Evolutionary conservation across 352 stramenopile genomes (phyloP), one percentile per base, ranked within the genome.

Genomic region (Pythium sp.): DNA sequence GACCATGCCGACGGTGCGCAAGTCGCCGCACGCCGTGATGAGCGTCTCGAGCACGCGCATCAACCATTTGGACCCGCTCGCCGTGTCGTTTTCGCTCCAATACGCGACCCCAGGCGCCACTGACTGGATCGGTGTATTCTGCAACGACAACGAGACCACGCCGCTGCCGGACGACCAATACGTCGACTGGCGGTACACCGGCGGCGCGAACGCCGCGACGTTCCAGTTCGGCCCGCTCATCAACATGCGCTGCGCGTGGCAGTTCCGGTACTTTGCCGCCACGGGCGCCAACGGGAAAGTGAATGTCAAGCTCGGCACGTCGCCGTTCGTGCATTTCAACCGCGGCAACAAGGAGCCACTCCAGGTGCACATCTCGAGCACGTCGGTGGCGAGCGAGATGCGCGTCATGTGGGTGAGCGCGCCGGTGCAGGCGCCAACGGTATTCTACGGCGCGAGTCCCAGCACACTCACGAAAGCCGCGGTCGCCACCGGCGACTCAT

Each of bases 351-450:
- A 72, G 49, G 69, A 90, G 70, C 79, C 81, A 11, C 18, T 54
- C 14, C 61, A 70, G 26, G 62, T 69, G 41, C 62, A 57, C n/a
- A n/a, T 69, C 32, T 20, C 26, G 20, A 68, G 54, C 41, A 71
- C 65, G 20, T 3, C 6, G 11, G 6, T 6, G 18, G 2, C 46
- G 2, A 73, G 69, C 30, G 69, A 86, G 67, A 88, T 90, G 76
- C 70, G 79, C 22, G 78, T 88, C 58, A 79, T 78, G 63, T 90
- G 81, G 79, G 73, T 76, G 15, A 88, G 79, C 64, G 76, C 58
- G n/a, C 58, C 71, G 20, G 76, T 88, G n/a, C 54, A 61, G 4
- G 66, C 66, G 6, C 79, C 79, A 3, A 63, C 74, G 8, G 79
- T 90, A 59, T 51, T 65, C 11, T 87, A 79, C 55, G 76, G 78